Base-by-base conservation (phyloP, 2,329 filamentous ascomycete species). In the Ustulina deusta region DNA sequence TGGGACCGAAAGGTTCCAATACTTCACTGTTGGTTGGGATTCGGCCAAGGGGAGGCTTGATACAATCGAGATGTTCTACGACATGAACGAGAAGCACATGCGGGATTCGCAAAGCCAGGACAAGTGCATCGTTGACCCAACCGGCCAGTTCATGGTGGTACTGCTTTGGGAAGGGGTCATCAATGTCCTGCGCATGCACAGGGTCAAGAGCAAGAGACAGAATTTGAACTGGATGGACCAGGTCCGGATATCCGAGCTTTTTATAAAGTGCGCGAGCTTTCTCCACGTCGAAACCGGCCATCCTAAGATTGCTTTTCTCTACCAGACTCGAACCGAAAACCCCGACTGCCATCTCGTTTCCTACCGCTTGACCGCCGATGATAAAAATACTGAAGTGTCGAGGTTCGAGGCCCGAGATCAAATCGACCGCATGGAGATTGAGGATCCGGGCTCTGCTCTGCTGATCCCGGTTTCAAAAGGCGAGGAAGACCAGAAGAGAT, bases 11-110 rank as follows among this genome's bases (percentile, higher is more conserved):
- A 89, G 92, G 63, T 92, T 93, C 73, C 90, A 94, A 75, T 98
- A 97, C 81, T 97, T 98, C 79, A 97, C 93, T 1, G 80, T 97
- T 22, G 89, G 86, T 17, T 99, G 96, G 94, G 90, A 97, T 74
- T 75, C 85, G 0, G 79, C 86, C 77, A 83, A 76, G 4, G 80
- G 80, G 22, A 78, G 82, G 65, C 79, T 91, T 2, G 83, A 86
- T 9, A 87, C 85, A 0, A 77, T 86, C 25, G 82, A 85, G 73
- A 72, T 81, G 1, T 85, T 87, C 46, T 80, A 83, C 46, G 88
- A 91, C 69, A 75, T 81, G 1, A 81, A 85, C 36, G 87, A 90
- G 74, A 85, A 83, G 42, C 85, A 89, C 68, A 87, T 90, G 86
- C 84, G 93, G 60, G 92, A 97, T 75, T 91, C 91, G 7, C 92